Conservation (phyloP, 2,329 filamentous ascomycete species). For the Ophiostoma himal-ulmi region DNA sequence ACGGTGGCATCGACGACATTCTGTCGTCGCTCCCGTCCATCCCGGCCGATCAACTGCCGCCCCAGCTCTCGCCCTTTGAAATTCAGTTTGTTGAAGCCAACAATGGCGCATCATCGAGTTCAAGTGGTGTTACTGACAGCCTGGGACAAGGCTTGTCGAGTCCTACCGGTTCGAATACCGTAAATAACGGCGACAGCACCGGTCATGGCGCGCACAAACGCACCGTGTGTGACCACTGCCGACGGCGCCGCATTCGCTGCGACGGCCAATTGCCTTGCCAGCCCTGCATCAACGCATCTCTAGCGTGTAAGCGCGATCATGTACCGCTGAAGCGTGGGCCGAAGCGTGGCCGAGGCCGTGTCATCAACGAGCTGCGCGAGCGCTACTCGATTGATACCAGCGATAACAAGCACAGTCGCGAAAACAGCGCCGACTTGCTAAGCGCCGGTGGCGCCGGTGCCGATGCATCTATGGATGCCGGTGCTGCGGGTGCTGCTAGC, state of each 20-base stretch:
- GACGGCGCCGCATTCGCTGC: constrained; percentile 42
- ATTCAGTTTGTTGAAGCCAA: background rate
- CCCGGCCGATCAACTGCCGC: constrained; percentile 12
- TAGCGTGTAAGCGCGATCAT: constrained; percentile 59
- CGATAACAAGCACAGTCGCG: constrained; percentile 38
- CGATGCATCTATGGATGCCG: background rate
- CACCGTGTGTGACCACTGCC: constrained; percentile 43
- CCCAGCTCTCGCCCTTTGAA: constrained; percentile 5
- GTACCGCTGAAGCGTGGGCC: constrained; percentile 60
- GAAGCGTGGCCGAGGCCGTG: constrained; percentile 56
- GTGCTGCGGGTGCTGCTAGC: constrained; percentile 14
- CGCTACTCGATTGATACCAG: constrained; percentile 36
- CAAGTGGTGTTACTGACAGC: background rate
- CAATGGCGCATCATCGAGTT: background rate
- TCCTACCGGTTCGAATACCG: background rate
- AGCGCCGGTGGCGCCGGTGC: constrained; percentile 16
- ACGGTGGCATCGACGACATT: constrained; percentile 24
- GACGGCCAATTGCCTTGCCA: constrained; percentile 50
- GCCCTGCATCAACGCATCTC: constrained; percentile 53
- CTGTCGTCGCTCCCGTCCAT: constrained; percentile 22
- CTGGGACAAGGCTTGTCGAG: background rate
- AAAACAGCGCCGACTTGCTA: constrained; percentile 33
- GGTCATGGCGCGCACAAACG: constrained; percentile 29
- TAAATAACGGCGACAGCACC: background rate
- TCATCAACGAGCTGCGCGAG: constrained; percentile 55